Base-by-base conservation (phyloP, 2,329 filamentous ascomycete species). In the Nemania sp. region DNA sequence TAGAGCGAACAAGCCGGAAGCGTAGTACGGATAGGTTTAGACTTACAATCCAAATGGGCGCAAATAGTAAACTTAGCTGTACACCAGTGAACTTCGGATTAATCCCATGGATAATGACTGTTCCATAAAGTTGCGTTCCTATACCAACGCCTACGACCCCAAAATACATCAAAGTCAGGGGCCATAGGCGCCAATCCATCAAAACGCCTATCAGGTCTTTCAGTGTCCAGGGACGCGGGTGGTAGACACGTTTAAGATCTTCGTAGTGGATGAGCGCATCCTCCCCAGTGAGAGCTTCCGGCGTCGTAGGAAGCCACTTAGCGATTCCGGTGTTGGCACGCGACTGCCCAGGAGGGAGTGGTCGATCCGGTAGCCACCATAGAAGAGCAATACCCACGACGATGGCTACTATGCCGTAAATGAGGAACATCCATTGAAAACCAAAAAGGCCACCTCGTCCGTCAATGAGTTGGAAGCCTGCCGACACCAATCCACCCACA, bases 131-230 rank as follows among this genome's bases (percentile, higher is more conserved):
- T 80, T 97, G 93, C 0, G 93, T 94, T 52, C 93, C 94, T 70
- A 97, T 97, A 8, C 94, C 94, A 2, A 97, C 94, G 24, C 94
- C 94, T 1, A 97, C 94, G 2, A 97, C 94, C 22, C 94, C 94
- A 81, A 97, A 97, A 81, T 97, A 97, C 94, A 97, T 97, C 61
- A 97, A 77, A 1, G 91, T 86, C 72, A 97, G 80, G 1, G 94
- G 94, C 92, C 93, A 97, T 20, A 97, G 84, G 2, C 93, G 88
- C 94, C 93, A 97, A 80, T 97, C 94, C 41, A 92, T 84, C 32
- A 97, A 81, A 1, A 97, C 92, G 26, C 83, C 82, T 26, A 83
- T 82, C 0, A 97, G 83, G 72, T 97, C 93, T 62, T 82, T 88
- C 69, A 92, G 72, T 0, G 84, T 90, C 94, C 94, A 97, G 3